Evolutionary conservation across 2,329 filamentous ascomycete genomes (phyloP), one percentile per base, ranked within the genome.

Genomic region (Saccharata proteae): DNA sequence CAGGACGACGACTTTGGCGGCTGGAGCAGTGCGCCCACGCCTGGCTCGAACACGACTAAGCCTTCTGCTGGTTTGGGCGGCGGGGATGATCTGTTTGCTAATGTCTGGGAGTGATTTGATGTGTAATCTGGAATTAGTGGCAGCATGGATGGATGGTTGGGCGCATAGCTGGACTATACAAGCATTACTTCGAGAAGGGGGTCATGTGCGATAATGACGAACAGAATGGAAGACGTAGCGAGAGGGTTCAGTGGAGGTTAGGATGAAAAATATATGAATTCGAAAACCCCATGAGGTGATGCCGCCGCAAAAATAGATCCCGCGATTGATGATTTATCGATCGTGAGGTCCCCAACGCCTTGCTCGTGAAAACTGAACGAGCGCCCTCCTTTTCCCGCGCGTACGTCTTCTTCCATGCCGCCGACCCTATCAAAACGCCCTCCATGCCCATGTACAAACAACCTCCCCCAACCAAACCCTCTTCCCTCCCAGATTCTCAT

Each of bases 1-100:
- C 80, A 82, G 0, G 88, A 96, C 46, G 88, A 96, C 55, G 88
- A 96, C 50, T 96, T 94, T 61, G 88, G 88, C 13, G 86, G 88
- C 9, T 96, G 88, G 88, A 76, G 82, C 28, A 92, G 83, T 49
- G 74, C 75, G 26, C 77, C 70, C 47, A 69, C 43, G 44, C 64
- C 59, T 21, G 59, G 64, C 6, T 51, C 57, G 1, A 2, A 38
- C 36, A 3, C 37, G 16, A 57, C 55, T 10, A 58, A 67, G 29
- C 62, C 76, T 19, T 59, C 68, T 16, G 60, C 66, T 14, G 71
- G 71, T 3, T 52, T 59, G 34, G 76, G 73, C 33, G 64, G 59
- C 17, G 54, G 58, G 30, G 88, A 94, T 42, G 88, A 96, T 60
- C 55, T 96, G 47, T 96, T 96, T 58, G 85, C 80, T 18, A 96